phyloP scores from a whole-genome alignment of 768 basidiomycete genomes.

The Holtermannia corniformis region DNA sequence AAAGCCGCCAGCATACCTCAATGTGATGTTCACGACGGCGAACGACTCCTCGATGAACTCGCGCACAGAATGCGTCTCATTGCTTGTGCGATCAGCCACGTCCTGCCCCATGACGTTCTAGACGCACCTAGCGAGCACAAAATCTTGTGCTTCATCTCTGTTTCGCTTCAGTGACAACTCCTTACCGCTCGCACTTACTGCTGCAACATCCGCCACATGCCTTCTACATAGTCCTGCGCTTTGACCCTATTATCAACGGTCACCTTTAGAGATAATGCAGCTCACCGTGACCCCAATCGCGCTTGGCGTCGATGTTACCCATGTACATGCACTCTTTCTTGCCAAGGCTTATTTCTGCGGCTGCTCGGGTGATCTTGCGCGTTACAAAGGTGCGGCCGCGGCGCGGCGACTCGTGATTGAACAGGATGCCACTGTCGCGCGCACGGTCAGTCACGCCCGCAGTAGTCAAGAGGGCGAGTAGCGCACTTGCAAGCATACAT shows the following conservation, averaged over 20 bases:
- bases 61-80: conserved; percentile 88
- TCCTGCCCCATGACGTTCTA: neutral
- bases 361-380: conserved; percentile 84
- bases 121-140: conserved; percentile 36
- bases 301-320: conserved; percentile 86
- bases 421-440: conserved; percentile 61
- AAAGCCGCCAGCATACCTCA: conserved; percentile 42
- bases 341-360: conserved; percentile 79
- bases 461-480: too few species aligned
- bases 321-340: conserved; percentile 87
- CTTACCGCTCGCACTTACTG: conserved; percentile 45
- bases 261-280: conserved; percentile 49
- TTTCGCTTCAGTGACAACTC: neutral
- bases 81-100: conserved; percentile 51
- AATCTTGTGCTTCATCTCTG: conserved; percentile 61
- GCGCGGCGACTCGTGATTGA: conserved; percentile 96
- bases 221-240: conserved; percentile 68
- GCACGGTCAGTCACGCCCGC: neutral
- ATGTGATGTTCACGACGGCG: conserved; percentile 53
- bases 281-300: conserved; percentile 95
- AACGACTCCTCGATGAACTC: conserved; percentile 90
- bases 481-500: conserved; percentile 78
- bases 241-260: conserved; percentile 28
- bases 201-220: conserved; percentile 97
- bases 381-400: conserved; percentile 94